A percentile compares a stretch with the other conserved stretches of the same genome.
These are phyloP conservation scores for Baudoinia panamericana DNA, from an alignment of 495 filamentous ascomycete genomes.

Conservation along the genomic window DNA sequence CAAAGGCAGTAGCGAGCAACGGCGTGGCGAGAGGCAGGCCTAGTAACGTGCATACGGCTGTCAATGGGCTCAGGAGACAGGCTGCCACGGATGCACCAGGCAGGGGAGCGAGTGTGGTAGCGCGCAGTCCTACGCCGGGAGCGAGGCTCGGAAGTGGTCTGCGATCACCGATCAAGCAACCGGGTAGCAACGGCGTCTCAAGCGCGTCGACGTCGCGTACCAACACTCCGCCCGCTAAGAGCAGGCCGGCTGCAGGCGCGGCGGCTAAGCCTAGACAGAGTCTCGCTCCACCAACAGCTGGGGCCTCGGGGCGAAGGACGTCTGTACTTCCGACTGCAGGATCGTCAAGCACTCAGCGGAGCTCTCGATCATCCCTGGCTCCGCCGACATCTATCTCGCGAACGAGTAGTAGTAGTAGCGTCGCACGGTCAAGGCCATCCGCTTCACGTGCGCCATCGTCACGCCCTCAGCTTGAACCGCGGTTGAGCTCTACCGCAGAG, in stretches of 20 bases:
- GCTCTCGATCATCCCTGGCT: slow-evolving; percentile 24
- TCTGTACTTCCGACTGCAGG: slow-evolving; percentile 6
- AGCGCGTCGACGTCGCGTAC: slow-evolving; percentile 45
- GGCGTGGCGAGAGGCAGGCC: slow-evolving; percentile 4
- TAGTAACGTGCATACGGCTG: slow-evolving; percentile 7
- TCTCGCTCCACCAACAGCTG: slow-evolving; percentile 19
- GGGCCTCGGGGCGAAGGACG: slow-evolving; percentile 3
- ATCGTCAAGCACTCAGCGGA: slow-evolving; percentile 23
- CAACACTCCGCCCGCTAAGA: slow-evolving; percentile 36
- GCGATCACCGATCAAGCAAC: slow-evolving; percentile 66
- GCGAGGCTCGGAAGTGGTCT: slow-evolving; percentile 14
- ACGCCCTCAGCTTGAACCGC: background rate
- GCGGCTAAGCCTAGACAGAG: slow-evolving; percentile 41
- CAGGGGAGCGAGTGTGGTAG: slow-evolving; percentile 9
- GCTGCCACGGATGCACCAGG: slow-evolving; percentile 4
- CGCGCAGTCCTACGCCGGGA: slow-evolving; percentile 20
- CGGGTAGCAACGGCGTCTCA: slow-evolving; percentile 43
- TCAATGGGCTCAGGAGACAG: slow-evolving; percentile 20
- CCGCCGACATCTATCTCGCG: slow-evolving; percentile 17
- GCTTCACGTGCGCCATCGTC: slow-evolving; percentile 2
- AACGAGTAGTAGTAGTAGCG: too few species aligned
- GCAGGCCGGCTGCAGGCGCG: slow-evolving; percentile 34
- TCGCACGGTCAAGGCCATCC: slow-evolving; percentile 1
- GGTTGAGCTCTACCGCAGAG: slow-evolving; percentile 16
- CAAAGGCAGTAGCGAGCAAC: slow-evolving; percentile 1